Conservation (phyloP, 768 basidiomycete genomes). For the Leccinum subgranulosum region DNA sequence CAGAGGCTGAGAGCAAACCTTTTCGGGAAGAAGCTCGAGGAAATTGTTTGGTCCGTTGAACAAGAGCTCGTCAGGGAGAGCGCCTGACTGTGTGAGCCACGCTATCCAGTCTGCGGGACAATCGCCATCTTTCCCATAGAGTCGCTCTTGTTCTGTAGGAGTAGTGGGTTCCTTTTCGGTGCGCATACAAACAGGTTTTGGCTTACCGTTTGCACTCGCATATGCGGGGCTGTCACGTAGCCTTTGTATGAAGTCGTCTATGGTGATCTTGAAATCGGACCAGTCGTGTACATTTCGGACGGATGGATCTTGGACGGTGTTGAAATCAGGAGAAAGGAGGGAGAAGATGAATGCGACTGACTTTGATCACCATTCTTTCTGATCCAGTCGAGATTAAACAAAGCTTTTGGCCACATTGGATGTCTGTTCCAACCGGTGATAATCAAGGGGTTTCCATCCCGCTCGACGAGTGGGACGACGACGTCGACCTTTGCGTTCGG, state of each 20-base stretch:
- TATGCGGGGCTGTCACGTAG: conserved; percentile 37
- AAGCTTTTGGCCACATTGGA: conserved; percentile 48
- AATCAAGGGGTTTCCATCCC: conserved; percentile 56
- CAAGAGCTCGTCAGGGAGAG: conserved; percentile 52
- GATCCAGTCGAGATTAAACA: conserved; percentile 61
- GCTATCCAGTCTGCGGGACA: conserved; percentile 65
- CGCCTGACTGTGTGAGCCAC: conserved; percentile 48
- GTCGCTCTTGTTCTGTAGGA: conserved; percentile 50
- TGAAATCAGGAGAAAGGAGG: conserved; percentile 6
- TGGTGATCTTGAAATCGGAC: conserved; percentile 47
- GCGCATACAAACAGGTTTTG: background rate
- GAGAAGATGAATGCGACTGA: conserved; percentile 3
- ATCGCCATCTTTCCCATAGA: conserved; percentile 76
- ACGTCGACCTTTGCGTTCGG: conserved; percentile 27
- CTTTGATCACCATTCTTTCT: conserved; percentile 30
- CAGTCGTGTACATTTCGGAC: conserved; percentile 64
- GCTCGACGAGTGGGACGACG: conserved; percentile 46
- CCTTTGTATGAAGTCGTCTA: conserved; percentile 51
- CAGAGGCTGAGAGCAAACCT: conserved; percentile 36
- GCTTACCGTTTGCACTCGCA: conserved; percentile 39
- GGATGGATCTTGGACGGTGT: conserved; percentile 42
- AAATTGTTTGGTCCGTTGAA: conserved; percentile 57
- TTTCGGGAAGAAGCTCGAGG: conserved; percentile 50
- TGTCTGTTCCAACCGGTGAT: conserved; percentile 59
- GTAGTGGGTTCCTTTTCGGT: background rate